Evolutionary conservation across 2,329 filamentous ascomycete species (phyloP).

Genomic region (Penicillium sp.): DNA sequence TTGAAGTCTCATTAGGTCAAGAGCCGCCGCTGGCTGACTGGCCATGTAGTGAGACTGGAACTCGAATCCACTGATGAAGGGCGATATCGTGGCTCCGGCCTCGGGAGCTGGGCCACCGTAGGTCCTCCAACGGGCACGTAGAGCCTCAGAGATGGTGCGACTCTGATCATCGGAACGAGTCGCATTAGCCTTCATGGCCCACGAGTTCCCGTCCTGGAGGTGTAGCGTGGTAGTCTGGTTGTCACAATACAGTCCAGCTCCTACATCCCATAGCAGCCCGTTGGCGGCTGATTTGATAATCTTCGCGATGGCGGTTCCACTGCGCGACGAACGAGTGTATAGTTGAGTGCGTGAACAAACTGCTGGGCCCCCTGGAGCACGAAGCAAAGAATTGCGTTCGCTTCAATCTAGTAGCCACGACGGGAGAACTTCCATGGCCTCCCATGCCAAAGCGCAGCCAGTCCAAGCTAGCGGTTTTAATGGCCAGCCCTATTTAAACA

Average conservation of each 20-base stretch:
- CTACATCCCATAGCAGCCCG: conserved; percentile 26
- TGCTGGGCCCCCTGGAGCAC: conserved; percentile 23
- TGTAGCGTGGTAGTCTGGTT: conserved; percentile 31
- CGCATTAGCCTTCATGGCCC: conserved; percentile 37
- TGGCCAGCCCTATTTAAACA: conserved; percentile 50
- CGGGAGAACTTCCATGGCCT: conserved; percentile 36
- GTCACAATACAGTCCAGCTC: conserved; percentile 25
- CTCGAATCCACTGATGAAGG: conserved; percentile 46
- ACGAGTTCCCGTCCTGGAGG: conserved; percentile 39
- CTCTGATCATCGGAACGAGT: conserved; percentile 24
- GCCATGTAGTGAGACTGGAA: conserved; percentile 45
- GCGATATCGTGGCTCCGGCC: conserved; percentile 40
- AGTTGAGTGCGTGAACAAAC: conserved; percentile 21
- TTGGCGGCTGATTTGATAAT: conserved; percentile 28
- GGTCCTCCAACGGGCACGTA: conserved; percentile 43
- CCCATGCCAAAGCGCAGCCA: conserved; percentile 54
- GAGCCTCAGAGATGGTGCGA: conserved; percentile 34
- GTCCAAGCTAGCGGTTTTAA: conserved; percentile 46
- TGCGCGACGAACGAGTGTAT: conserved; percentile 10
- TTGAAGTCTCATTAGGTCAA: conserved; percentile 47
- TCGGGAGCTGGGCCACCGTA: conserved; percentile 49
- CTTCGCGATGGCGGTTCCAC: conserved; percentile 21
- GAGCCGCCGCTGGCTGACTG: conserved; percentile 36
- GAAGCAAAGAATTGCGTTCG: conserved; percentile 47
- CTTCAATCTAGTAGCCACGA: conserved; percentile 23